Evolutionary conservation across 129 eudicot genomes (phyloP).

Genomic region (Flaveria ramosissima): DNA sequence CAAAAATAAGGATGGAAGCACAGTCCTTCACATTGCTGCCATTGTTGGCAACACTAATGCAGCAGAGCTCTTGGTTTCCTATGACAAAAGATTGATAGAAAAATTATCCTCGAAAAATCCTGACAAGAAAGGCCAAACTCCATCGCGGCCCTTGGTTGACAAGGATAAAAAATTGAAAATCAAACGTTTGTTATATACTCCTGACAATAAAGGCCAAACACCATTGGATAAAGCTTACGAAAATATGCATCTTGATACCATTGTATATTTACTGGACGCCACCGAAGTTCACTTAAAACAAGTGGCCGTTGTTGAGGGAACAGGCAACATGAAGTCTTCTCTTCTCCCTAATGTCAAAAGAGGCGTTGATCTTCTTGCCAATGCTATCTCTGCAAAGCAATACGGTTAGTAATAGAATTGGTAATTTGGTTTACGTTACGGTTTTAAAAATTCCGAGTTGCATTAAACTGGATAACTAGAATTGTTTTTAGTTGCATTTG

Average conservation of each 20-base stretch:
- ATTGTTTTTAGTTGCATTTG: no score
- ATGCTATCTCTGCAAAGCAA: slow-evolving; percentile 13
- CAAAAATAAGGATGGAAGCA: slow-evolving; percentile 18
- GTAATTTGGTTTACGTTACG: no score
- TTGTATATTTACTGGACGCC: slow-evolving; percentile 10
- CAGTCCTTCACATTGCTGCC: slow-evolving; percentile 27
- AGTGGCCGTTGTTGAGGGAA: neutral
- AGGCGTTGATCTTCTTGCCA: neutral
- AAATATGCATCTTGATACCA: slow-evolving; percentile 21
- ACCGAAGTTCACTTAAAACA: neutral
- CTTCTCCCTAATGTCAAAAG: neutral
- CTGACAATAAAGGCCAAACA: neutral
- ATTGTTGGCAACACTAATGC: slow-evolving; percentile 19
- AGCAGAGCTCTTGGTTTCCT: slow-evolving; percentile 1
- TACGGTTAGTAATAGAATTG: neutral
- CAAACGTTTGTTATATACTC: neutral
- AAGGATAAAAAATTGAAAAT: no score
- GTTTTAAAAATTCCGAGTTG: no score
- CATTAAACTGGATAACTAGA: no score
- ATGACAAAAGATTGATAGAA: no score
- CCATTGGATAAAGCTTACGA: slow-evolving; percentile 24
- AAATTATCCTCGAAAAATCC: no score
- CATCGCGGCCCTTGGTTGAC: no score
- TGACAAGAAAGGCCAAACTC: no score
- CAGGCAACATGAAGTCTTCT: neutral